Evolutionary conservation across 176 grass and related monocot species (phyloP).

Genomic region (Thalia dealbata): DNA sequence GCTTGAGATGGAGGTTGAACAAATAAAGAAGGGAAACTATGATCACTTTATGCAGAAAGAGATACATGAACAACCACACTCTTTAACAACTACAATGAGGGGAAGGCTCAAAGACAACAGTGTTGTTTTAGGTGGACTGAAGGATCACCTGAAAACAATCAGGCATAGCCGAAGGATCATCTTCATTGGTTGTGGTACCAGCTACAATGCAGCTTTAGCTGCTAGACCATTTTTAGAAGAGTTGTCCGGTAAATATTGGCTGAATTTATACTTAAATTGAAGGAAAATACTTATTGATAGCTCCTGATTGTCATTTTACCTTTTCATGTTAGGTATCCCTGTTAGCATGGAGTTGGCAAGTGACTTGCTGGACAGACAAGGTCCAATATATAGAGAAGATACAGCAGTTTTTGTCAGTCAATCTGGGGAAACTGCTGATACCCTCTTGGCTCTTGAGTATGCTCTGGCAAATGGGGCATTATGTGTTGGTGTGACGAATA

Average conservation of each 20-base stretch:
- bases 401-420: conserved; percentile 91
- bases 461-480: conserved; percentile 64
- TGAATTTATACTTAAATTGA: conserved; percentile 8
- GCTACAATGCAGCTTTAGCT: conserved; percentile 84
- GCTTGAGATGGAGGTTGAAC: conserved; percentile 94
- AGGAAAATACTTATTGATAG: conserved; percentile 11
- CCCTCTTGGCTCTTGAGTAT: conserved; percentile 89
- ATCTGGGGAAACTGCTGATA: conserved; percentile 93
- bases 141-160: conserved; percentile 81
- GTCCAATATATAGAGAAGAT: conserved; percentile 74
- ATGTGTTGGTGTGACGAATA: conserved; percentile 93
- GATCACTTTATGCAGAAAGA: conserved; percentile 98
- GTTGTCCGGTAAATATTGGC: conserved; percentile 43
- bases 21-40: conserved; percentile 93
- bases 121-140: conserved; percentile 82
- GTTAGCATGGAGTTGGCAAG: conserved; percentile 88
- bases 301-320: not conserved
- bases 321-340: conserved; percentile 46
- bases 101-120: conserved; percentile 68
- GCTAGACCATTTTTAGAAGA: conserved; percentile 82
- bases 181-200: conserved; percentile 92
- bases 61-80: conserved; percentile 86
- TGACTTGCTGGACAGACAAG: conserved; percentile 78
- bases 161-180: conserved; percentile 66
- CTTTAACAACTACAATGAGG: conserved; percentile 85